Evolutionary conservation across 805 yeast genomes (phyloP), one percentile per base, ranked within the genome.

Genomic region (Teunomyces lycoperdinae): DNA sequence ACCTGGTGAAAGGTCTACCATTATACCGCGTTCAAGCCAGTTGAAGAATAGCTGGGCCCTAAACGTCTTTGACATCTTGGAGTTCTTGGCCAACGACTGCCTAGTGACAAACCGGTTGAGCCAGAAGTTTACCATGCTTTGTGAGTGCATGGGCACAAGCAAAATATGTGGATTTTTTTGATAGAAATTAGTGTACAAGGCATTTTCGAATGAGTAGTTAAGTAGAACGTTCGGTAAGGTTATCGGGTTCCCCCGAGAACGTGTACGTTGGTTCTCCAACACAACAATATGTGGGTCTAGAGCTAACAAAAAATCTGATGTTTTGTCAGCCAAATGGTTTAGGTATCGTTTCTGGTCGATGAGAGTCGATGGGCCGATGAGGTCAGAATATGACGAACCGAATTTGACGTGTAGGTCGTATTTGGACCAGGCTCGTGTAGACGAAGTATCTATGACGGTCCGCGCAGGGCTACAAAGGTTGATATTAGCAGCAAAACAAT

Each of bases 221-320:
- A 62, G 53, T 26, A 72, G 58, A 4, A 72, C 73, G 26, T 61
- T 68, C 10, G 77, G 78, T 11, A 73, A 54, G 8, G 76, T 70
- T 17, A 58, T 57, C n/a, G 62, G 49, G 44, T 63, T 64, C 36
- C 58, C 55, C 42, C 62, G 62, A 14, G 75, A 66, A 38, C 71
- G 56, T 1, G 76, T 72, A 11, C 78, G 50, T 51, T 73, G 78
- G 44, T 62, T 61, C 49, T 73, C 78, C 16, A 73, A 58, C 9
- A 71, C 60, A 24, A 69, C 58, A 28, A 70, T 42, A 41, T 62
- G 53, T 0, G 70, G 67, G 4, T 49, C 30, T 44, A 49, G 35
- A 27, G 50, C 43, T 2, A 60, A 48, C n/a, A 64, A 44, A 16
- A 58, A 58, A 26, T 63, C 55, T 7, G 60, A 56, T 4, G 65